Base-by-base conservation (phyloP, 768 basidiomycete species). In the Hebeloma cylindrosporum region DNA sequence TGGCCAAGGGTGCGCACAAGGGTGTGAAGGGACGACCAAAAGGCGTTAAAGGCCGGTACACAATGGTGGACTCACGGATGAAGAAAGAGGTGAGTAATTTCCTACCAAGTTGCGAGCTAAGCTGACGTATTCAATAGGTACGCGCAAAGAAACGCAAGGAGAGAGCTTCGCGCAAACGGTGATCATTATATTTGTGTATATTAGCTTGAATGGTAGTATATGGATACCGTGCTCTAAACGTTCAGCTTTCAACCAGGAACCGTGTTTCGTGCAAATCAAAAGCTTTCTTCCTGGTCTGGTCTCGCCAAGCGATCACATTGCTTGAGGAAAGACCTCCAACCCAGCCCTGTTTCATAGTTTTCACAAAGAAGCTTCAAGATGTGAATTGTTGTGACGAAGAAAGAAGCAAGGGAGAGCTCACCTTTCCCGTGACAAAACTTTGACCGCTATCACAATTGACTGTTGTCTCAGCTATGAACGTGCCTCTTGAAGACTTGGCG, bases 41-140 rank as follows among this genome's bases (percentile, higher is more conserved):
- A 63, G 96, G 96, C 50, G 85, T 97, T 47, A 97, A 96, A 69
- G 96, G 95, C 23, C 79, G 88, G 36, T 98, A 96, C 66, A 72
- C 83, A 28, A 96, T 96, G 91, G 92, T 95, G 1, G 94, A 96
- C 66, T 70, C 91, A 3, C 74, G 94, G 53, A 93, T 93, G 87
- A 89, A 78, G 66, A 96, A 94, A 78, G 90, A 93, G 79, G 89
- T 88, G 31, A 26, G 77, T 63, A 33, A 21, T 17, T 13, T 7
- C 3, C 7, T 51, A 34, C 30, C 32, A 5, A 36, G 42, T 31
- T 39, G 27, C 14, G 33, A 17, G 5, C 9, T 28, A 10, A 31
- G 16, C 20, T 28, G 3, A 45, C 33, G 40, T 17, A 41, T 28
- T 47, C 26, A 36, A 6, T 54, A 95, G 89, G 66, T 88, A n/a